These are phyloP conservation scores for Orbilia brochopaga DNA, from an alignment of 2,329 filamentous ascomycete species.

Conservation along the genomic window DNA sequence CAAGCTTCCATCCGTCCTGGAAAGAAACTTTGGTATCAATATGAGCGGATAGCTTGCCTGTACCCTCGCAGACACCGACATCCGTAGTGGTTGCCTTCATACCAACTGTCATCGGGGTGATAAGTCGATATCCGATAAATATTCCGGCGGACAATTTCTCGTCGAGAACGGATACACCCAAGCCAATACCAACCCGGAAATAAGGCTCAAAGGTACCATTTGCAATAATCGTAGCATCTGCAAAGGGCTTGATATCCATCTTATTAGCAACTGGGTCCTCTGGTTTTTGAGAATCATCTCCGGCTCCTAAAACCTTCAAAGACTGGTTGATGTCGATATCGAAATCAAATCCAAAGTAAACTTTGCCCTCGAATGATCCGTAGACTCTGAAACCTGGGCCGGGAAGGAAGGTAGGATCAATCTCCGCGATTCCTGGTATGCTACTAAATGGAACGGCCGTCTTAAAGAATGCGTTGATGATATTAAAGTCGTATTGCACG, in stretches of 20 bases:
- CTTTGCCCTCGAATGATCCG: conserved; percentile 11
- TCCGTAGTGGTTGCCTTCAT: conserved; percentile 5
- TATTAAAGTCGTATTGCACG: conserved; percentile 13
- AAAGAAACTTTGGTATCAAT: conserved; percentile 8
- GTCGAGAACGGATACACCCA: conserved; percentile 14
- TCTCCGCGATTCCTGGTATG: conserved; percentile 8
- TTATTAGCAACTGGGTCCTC: background rate
- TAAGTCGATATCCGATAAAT: conserved; percentile 8
- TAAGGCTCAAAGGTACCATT: conserved; percentile 10
- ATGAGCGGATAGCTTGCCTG: background rate
- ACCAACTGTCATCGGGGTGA: conserved; percentile 1
- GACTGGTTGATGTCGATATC: conserved; percentile 5
- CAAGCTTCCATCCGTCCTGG: conserved; percentile 13
- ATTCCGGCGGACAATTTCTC: conserved; percentile 7
- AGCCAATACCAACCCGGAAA: conserved; percentile 10
- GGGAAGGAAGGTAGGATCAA: conserved; percentile 8
- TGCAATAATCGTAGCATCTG: conserved; percentile 7
- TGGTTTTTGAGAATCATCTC: conserved; percentile 8
- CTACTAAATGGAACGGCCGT: conserved; percentile 5
- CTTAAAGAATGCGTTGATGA: conserved; percentile 16
- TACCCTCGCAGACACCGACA: background rate
- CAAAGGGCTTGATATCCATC: conserved; percentile 17
- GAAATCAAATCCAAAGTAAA: conserved; percentile 11
- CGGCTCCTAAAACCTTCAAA: background rate
- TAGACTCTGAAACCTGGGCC: conserved; percentile 7